Conservation (phyloP, 2,329 filamentous ascomycete species). For the Teratosphaeriaceae sp. region DNA sequence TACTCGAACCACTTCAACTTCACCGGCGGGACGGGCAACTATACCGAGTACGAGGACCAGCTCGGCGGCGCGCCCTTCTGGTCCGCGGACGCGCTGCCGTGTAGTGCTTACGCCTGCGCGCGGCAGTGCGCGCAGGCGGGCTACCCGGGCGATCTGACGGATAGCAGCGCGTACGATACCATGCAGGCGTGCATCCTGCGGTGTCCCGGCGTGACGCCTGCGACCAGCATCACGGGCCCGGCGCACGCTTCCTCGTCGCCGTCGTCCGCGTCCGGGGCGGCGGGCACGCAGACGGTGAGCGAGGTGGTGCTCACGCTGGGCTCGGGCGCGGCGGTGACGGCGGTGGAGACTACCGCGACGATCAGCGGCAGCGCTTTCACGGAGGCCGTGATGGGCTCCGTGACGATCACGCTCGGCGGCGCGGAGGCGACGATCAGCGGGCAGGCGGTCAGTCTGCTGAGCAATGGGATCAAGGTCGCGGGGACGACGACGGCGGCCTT, state of each 20-base stretch:
- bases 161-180: constrained; percentile 17
- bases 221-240: constrained; percentile 13
- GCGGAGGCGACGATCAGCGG: constrained; percentile 13
- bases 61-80: constrained; percentile 26
- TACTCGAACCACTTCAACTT: constrained; percentile 25
- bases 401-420: constrained; percentile 14
- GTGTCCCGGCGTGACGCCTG: constrained; percentile 22
- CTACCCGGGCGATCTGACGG: constrained; percentile 23
- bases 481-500: not conserved
- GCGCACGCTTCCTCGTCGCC: constrained; percentile 8
- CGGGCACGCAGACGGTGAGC: not conserved
- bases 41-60: constrained; percentile 24
- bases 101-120: constrained; percentile 22
- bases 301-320: constrained; percentile 9
- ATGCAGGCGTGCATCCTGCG: constrained; percentile 24
- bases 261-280: constrained; percentile 3
- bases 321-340: constrained; percentile 10
- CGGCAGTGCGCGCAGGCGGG: constrained; percentile 21
- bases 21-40: constrained; percentile 20
- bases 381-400: constrained; percentile 13
- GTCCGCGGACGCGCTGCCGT: constrained; percentile 23
- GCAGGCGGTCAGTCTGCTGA: constrained; percentile 10
- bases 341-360: constrained; percentile 9
- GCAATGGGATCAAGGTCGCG: constrained; percentile 5
- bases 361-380: constrained; percentile 11